Evolutionary conservation across 306 rosid species (phyloP).

Genomic region (Pyrus pyrifolia): DNA sequence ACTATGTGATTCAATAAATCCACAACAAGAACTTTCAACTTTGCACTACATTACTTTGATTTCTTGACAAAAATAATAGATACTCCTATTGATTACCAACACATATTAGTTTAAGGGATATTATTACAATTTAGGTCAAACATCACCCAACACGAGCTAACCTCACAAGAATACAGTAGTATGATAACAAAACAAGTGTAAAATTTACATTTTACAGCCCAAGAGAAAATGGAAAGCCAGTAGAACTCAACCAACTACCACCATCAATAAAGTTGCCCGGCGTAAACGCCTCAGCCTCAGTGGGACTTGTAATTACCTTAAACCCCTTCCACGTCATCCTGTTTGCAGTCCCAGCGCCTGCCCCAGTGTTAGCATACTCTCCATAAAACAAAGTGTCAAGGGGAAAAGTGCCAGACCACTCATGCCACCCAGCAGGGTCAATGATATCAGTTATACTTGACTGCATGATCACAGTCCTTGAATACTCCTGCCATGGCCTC

Average conservation of each 20-base stretch:
- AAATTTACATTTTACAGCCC: conserved; percentile 32
- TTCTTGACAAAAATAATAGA: background rate
- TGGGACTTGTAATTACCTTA: conserved; percentile 43
- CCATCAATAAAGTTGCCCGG: conserved; percentile 58
- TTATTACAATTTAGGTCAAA: background rate
- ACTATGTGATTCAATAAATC: background rate
- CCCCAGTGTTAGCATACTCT: conserved; percentile 64
- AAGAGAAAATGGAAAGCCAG: conserved; percentile 69
- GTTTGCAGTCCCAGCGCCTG: conserved; percentile 52
- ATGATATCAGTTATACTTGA: conserved; percentile 48
- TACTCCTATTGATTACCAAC: background rate
- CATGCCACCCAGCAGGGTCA: conserved; percentile 67
- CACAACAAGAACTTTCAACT: background rate
- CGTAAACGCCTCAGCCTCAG: conserved; percentile 58
- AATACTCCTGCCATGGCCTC: conserved; percentile 85
- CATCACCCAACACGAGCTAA: background rate
- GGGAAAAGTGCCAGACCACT: conserved; percentile 73
- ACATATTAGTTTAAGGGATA: background rate
- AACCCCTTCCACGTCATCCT: conserved; percentile 77
- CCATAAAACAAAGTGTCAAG: conserved; percentile 56
- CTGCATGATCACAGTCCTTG: conserved; percentile 74
- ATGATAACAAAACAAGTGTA: background rate
- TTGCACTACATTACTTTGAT: background rate
- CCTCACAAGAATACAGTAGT: background rate
- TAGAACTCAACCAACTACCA: conserved; percentile 56